A percentile compares a stretch with the other conserved stretches of the same genome.
Conservation (phyloP, 2,329 filamentous ascomycete genomes). For the Cryphonectria japonica region DNA sequence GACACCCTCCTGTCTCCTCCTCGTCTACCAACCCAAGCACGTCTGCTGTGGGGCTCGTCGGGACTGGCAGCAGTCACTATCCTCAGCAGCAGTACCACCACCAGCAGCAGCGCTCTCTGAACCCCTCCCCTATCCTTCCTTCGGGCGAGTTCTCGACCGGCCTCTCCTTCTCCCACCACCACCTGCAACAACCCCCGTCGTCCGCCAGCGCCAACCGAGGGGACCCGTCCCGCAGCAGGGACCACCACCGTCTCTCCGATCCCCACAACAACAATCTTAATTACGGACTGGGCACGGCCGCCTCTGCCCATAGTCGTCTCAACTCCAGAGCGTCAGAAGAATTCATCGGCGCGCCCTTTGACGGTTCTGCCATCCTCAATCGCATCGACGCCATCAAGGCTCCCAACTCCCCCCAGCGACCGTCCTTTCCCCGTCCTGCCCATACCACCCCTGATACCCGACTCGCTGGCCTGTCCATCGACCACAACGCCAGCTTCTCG, state of each 20-base stretch:
- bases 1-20: constrained; percentile 45
- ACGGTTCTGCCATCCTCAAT: constrained; percentile 64
- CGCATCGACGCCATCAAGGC: constrained; percentile 60
- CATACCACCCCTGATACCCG: constrained; percentile 59
- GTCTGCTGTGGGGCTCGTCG: constrained; percentile 21
- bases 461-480: constrained; percentile 56
- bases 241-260: constrained; percentile 35
- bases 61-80: background rate
- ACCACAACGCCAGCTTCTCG: constrained; percentile 68
- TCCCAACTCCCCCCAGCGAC: constrained; percentile 30
- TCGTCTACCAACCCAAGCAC: constrained; percentile 26
- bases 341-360: constrained; percentile 67
- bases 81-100: background rate
- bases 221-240: constrained; percentile 25
- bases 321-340: constrained; percentile 57
- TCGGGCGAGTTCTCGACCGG: constrained; percentile 48
- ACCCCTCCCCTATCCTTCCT: constrained; percentile 51
- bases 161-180: constrained; percentile 39
- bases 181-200: constrained; percentile 27
- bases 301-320: constrained; percentile 41
- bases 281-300: constrained; percentile 28
- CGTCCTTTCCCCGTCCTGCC: constrained; percentile 38
- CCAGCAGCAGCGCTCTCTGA: constrained; percentile 41
- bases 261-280: constrained; percentile 37
- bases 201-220: constrained; percentile 26